Evolutionary conservation across 805 yeast species (phyloP).

Genomic region (Suhomyces canberraensis): DNA sequence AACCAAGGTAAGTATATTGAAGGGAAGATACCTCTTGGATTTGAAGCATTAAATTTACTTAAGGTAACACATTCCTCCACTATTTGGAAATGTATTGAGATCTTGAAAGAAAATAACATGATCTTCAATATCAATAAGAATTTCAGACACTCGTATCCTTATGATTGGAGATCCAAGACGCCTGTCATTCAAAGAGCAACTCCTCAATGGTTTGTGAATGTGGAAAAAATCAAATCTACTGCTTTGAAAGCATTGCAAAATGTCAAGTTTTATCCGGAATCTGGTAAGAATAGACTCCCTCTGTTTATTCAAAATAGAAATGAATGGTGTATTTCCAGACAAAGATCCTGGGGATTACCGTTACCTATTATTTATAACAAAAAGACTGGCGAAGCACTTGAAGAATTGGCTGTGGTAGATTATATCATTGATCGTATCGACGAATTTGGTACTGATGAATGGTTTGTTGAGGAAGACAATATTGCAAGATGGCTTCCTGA

Average conservation of each 20-base stretch:
- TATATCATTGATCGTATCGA: slow-evolving; percentile 57
- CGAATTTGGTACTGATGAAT: slow-evolving; percentile 64
- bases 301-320: slow-evolving; percentile 74
- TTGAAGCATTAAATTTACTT: slow-evolving; percentile 45
- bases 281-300: slow-evolving; percentile 65
- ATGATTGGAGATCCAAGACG: slow-evolving; percentile 94
- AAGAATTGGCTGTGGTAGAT: slow-evolving; percentile 53
- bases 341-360: slow-evolving; percentile 97
- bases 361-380: slow-evolving; percentile 73
- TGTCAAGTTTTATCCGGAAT: slow-evolving; percentile 71
- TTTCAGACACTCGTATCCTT: slow-evolving; percentile 84
- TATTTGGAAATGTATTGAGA: slow-evolving; percentile 50
- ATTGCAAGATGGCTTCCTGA: slow-evolving; percentile 74
- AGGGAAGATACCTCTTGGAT: slow-evolving; percentile 45
- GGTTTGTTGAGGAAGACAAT: slow-evolving; percentile 64
- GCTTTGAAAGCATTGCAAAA: slow-evolving; percentile 58
- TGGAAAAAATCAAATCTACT: slow-evolving; percentile 61
- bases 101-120: slow-evolving; percentile 43
- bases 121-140: slow-evolving; percentile 45
- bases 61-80: slow-evolving; percentile 25
- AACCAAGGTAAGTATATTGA: slow-evolving; percentile 64
- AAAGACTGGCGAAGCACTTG: slow-evolving; percentile 60
- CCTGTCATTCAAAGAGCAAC: slow-evolving; percentile 95
- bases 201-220: slow-evolving; percentile 95
- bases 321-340: slow-evolving; percentile 98